Conservation (phyloP, 1,284 basidiomycete species). For the Mycena sp. region DNA sequence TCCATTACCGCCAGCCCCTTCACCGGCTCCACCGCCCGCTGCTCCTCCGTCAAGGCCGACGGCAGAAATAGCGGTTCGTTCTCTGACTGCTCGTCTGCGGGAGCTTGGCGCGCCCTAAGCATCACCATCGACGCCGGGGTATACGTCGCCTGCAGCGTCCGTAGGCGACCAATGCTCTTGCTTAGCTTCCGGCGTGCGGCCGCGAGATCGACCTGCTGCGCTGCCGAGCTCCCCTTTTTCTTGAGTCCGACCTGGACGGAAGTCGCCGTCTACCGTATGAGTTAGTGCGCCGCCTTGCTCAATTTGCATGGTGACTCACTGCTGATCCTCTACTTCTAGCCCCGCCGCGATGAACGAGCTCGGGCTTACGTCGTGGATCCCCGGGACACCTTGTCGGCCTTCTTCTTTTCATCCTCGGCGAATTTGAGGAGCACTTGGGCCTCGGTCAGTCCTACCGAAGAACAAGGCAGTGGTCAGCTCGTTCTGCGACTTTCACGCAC, state of each 20-base stretch:
- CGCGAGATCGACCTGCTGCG: not conserved
- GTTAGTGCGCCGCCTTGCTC: not conserved
- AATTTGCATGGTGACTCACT: conserved; percentile 13
- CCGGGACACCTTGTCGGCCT: not conserved
- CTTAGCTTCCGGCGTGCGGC: not conserved
- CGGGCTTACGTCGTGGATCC: conserved; percentile 10
- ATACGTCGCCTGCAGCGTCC: not conserved
- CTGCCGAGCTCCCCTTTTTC: not conserved
- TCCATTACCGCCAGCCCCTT: not conserved
- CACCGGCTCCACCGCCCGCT: not conserved
- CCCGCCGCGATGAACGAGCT: conserved; percentile 9
- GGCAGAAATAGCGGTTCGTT: conserved; percentile 6
- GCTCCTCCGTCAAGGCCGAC: not conserved
- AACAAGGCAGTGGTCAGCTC: too few species aligned
- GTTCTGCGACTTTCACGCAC: too few species aligned
- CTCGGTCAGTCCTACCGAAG: not conserved
- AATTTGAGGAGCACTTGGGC: conserved; percentile 8
- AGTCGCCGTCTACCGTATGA: not conserved
- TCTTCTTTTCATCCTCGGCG: conserved; percentile 10
- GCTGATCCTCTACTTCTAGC: conserved; percentile 13
- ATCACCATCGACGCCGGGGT: not conserved
- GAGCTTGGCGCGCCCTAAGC: not conserved
- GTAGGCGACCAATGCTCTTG: not conserved
- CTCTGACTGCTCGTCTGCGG: conserved; percentile 1
- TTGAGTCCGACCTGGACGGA: not conserved